Evolutionary conservation across 2,329 filamentous ascomycete genomes (phyloP), one percentile per base, ranked within the genome.

Genomic region (Blastomyces percursus): DNA sequence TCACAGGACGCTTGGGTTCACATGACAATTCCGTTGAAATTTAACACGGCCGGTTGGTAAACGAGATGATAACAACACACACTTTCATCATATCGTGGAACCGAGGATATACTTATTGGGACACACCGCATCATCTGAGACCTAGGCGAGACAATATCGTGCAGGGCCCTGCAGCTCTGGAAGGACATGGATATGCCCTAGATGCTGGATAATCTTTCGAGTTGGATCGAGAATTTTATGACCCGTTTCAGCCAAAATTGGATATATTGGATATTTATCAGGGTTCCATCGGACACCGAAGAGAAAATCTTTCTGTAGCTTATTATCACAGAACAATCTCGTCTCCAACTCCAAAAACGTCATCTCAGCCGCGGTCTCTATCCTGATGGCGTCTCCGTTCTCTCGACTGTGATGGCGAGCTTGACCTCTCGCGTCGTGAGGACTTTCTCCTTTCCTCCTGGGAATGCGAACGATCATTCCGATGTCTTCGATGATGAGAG

Each of bases 401-500:
- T 46, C 60, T 63, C 51, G 64, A 64, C 38, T 61, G 51, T 58
- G 63, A 62, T 19, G 44, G 63, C 65, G 70, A 62, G 66, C 67
- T 63, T 61, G 68, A 67, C 64, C 66, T 69, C 52, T 69, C 69
- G 40, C 67, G 68, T 38, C 69, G 67, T 4, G 68, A 62, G 38
- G 70, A 71, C 27, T 67, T 67, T 61, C 68, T 68, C 57, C 68
- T 66, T 32, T 67, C 70, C 21, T 68, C 66, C 38, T 67, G 71
- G 24, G 71, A 73, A 60, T 68, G 70, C 52, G 72, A 72, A n/a
- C 68, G 63, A 46, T 71, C 70, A 38, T 72, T 68, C 30, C 71
- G 67, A 63, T 64, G 68, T 60, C 68, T 67, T 58, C 69, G 66
- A 60, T 77, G 76, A 62, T 81, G 76, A 62, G 81, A 77, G 38